A percentile compares a stretch with the other conserved stretches of the same genome.
Evolutionary conservation across 2,329 filamentous ascomycete species (phyloP).

Genomic region (Beauveria brongniartii): DNA sequence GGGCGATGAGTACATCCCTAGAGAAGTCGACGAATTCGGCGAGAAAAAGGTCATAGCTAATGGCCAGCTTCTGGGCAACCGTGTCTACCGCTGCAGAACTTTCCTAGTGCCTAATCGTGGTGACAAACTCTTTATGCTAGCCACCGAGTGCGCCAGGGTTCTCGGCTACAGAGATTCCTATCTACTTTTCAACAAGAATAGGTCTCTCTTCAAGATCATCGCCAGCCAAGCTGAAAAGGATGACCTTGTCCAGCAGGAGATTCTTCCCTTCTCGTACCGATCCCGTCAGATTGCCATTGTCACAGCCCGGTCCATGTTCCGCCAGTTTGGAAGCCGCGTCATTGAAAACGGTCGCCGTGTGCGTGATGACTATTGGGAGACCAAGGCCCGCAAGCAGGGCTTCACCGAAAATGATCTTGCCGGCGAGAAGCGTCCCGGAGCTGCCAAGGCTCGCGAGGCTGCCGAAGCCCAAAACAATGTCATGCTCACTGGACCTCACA

Average conservation of each 20-base stretch:
- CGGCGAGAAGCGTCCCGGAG: constrained; percentile 91
- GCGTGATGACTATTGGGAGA: constrained; percentile 97
- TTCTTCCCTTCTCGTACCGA: constrained; percentile 92
- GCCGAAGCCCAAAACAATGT: constrained; percentile 61
- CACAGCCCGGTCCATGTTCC: constrained; percentile 95
- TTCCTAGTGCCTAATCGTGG: constrained; percentile 87
- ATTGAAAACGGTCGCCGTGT: constrained; percentile 85
- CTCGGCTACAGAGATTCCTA: constrained; percentile 97
- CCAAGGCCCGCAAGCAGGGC: constrained; percentile 91
- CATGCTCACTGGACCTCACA: constrained; percentile 60
- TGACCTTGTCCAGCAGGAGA: constrained; percentile 88
- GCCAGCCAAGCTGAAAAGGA: constrained; percentile 94
- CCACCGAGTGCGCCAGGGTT: constrained; percentile 91
- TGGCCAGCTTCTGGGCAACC: constrained; percentile 71
- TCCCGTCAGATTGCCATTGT: constrained; percentile 99
- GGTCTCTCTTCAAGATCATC: constrained; percentile 95
- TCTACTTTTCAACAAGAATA: constrained; percentile 95
- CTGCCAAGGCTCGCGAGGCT: constrained; percentile 78
- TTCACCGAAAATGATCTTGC: constrained; percentile 96
- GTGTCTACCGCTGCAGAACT: constrained; percentile 87
- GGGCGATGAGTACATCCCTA: constrained; percentile 88
- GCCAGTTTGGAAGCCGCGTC: constrained; percentile 92
- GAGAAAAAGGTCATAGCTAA: constrained; percentile 87
- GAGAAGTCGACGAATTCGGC: constrained; percentile 85
- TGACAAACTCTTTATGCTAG: constrained; percentile 96